Base-by-base conservation (phyloP, 2,329 filamentous ascomycete species). In the Reticulascus tulasneorum region DNA sequence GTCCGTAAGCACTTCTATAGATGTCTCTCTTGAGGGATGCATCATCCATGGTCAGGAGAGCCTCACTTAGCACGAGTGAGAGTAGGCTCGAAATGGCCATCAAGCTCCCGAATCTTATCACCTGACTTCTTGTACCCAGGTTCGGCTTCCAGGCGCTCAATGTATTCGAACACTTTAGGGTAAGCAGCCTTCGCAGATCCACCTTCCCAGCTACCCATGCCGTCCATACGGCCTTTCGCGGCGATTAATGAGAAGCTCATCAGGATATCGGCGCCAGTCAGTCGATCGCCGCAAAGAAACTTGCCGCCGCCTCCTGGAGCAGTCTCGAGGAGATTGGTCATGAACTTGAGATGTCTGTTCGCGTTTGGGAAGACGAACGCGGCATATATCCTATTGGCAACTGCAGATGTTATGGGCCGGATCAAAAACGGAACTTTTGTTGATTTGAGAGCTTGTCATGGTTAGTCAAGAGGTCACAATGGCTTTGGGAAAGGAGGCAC, bases 231-330 rank as follows among this genome's bases (percentile, higher is more conserved):
- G 11, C 54, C 48, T 46, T 63, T 60, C 23, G 61, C 61, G 9
- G 62, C 62, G 32, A 77, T 63, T 37, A 77, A 55, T 11, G 65
- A 66, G 55, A 72, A 77, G 54, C 70, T 73, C 47, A 77, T 55
- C 35, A 77, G 54, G 38, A 77, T 68, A 43, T 76, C 73, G 7
- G 71, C 74, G 1, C 71, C 66, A 3, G 71, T 72, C 33, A 77
- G 60, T 26, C 57, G 48, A 15, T 58, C 49, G 17, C 73, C 70
- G 46, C 73, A 76, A 18, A 78, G 56, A 50, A 72, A 78, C 29
- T 50, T 47, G 10, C 59, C 58, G 21, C 64, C 62, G 2, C 53
- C 56, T 8, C 49, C 53, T 0, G 57, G 55, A 2, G 70, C 68
- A 6, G 66, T 68, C 18, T 58, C 52, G 12, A 78, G 63, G 43